Conservation (phyloP, 345 rosid species). For the Gossypium anomalum region DNA sequence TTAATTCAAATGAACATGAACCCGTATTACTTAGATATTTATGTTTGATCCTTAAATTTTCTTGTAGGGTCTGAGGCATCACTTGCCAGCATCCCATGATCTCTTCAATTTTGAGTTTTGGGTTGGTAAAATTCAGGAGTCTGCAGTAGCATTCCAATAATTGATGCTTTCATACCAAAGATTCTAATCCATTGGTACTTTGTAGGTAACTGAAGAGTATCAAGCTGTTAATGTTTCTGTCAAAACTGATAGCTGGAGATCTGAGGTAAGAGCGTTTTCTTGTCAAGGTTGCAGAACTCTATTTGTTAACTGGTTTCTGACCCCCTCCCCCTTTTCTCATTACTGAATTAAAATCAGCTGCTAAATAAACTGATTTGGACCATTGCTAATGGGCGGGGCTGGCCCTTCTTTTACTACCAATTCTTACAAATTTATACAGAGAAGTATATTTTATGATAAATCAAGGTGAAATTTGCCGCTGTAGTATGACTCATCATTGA, state of each 20-base stretch:
- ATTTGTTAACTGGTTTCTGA: background rate
- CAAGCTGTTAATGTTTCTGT: slow-evolving; percentile 91
- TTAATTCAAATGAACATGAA: background rate
- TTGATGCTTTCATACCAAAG: slow-evolving; percentile 19
- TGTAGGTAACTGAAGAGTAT: slow-evolving; percentile 81
- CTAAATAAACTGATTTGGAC: slow-evolving; percentile 4
- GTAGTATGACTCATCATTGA: background rate
- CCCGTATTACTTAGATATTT: background rate
- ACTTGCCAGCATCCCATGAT: slow-evolving; percentile 87
- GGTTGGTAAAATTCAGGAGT: slow-evolving; percentile 86
- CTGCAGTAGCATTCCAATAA: slow-evolving; percentile 21
- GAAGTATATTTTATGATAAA: background rate
- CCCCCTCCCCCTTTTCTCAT: background rate
- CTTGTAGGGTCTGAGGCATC: slow-evolving; percentile 76
- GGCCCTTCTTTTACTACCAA: background rate
- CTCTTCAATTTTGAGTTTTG: slow-evolving; percentile 94
- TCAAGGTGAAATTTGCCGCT: slow-evolving; percentile 1
- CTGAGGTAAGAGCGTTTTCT: slow-evolving; percentile 61
- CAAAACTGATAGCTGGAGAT: slow-evolving; percentile 61
- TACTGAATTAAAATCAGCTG: background rate
- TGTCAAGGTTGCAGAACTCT: background rate
- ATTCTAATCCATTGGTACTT: slow-evolving; percentile 26
- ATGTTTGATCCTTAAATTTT: background rate
- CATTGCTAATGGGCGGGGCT: background rate
- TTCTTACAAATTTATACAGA: background rate